Evolutionary conservation across 768 basidiomycete species (phyloP).

Genomic region (Leucocoprinus birnbaumii): DNA sequence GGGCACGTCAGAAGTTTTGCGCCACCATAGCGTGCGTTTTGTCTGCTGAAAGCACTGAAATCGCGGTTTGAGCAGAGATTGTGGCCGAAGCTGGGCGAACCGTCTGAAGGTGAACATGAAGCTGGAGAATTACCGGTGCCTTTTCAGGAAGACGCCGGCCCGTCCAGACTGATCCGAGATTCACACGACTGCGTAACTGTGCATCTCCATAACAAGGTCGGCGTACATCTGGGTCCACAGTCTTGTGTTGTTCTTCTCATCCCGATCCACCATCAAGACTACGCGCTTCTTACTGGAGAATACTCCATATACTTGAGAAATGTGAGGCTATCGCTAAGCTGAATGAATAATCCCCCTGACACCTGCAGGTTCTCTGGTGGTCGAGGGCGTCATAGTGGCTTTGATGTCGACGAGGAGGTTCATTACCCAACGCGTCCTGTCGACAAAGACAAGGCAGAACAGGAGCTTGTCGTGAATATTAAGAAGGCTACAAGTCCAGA

Average conservation of each 20-base stretch:
- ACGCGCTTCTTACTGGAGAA: neutral
- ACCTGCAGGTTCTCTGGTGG: constrained; percentile 36
- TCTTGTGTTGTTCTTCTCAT: neutral
- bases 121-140: neutral
- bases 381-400: constrained; percentile 37
- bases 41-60: constrained; percentile 9
- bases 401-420: constrained; percentile 78
- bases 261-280: neutral
- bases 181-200: constrained; percentile 10
- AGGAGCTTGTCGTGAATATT: constrained; percentile 90
- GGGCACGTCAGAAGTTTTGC: constrained; percentile 30
- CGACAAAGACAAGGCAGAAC: constrained; percentile 97
- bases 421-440: constrained; percentile 97
- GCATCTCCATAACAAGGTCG: neutral
- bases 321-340: neutral
- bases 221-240: neutral
- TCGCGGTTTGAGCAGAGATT: constrained; percentile 2
- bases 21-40: constrained; percentile 14
- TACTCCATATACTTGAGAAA: constrained; percentile 1
- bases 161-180: neutral
- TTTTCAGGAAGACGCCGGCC: neutral
- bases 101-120: constrained; percentile 3
- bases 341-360: neutral
- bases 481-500: constrained; percentile 98
- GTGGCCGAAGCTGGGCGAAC: neutral